Evolutionary conservation across 345 rosid species (phyloP).

Genomic region (Acer yangbiense): DNA sequence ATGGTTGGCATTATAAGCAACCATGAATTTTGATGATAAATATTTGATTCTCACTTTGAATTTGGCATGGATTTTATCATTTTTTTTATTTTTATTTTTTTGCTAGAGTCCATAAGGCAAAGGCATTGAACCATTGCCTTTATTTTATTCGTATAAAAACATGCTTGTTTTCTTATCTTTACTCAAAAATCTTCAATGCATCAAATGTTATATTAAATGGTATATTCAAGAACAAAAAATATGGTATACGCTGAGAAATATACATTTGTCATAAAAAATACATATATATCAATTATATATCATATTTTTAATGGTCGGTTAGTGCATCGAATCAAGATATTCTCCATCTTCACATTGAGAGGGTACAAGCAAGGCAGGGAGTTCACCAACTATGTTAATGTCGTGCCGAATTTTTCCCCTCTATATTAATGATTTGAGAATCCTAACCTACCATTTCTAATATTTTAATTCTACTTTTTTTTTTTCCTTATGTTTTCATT

Average conservation of each 20-base stretch:
- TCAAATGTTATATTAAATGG: no score
- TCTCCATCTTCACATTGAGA: no score
- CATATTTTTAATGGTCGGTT: no score
- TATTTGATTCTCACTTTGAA: neutral
- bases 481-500: neutral
- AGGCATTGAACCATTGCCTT: neutral
- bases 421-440: neutral
- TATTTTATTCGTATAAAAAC: neutral
- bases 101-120: neutral
- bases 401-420: neutral
- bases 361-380: neutral
- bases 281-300: no score
- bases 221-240: no score
- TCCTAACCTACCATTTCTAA: neutral
- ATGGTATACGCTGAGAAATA: no score
- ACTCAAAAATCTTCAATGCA: no score
- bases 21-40: neutral
- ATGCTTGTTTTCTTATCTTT: no score
- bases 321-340: no score
- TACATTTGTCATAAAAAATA: no score
- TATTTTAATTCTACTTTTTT: neutral
- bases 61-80: neutral
- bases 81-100: neutral
- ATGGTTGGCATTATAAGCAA: conserved; percentile 1
- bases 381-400: neutral